phyloP scores from a whole-genome alignment of 2,329 filamentous ascomycete species.

The Colletotrichum tamarilloi region DNA sequence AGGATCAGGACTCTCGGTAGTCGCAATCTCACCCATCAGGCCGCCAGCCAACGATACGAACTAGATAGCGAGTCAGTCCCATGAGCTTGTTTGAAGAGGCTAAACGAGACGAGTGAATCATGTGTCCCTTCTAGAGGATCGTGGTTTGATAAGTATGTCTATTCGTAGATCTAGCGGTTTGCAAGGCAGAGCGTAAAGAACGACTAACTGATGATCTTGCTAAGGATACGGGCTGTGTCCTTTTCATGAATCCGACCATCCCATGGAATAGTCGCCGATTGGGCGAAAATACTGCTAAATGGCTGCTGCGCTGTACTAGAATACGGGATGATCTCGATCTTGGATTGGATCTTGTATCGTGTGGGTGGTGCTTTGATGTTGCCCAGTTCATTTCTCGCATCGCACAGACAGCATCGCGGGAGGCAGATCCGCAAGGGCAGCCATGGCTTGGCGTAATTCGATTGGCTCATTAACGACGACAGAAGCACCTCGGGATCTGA shows the following conservation, averaged over 20 bases:
- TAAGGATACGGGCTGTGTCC: not conserved
- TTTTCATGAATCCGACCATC: not conserved
- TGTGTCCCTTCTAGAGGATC: not conserved
- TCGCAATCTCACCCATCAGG: not conserved
- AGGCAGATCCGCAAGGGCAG: conserved; percentile 8
- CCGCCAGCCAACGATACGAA: not conserved
- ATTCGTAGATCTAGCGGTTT: not conserved
- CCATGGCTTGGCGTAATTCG: not conserved
- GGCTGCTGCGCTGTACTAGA: not conserved
- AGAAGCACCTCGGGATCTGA: not conserved
- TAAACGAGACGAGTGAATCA: not conserved
- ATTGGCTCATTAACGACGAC: conserved; percentile 7
- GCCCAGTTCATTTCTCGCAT: not conserved
- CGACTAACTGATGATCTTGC: not conserved
- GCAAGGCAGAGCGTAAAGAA: not conserved
- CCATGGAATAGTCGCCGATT: not conserved
- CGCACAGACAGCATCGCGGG: conserved; percentile 20
- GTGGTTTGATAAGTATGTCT: not conserved
- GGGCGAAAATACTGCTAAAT: not conserved
- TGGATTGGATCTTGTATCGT: not conserved
- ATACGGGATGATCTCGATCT: conserved; percentile 18
- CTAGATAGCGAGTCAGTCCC: not conserved
- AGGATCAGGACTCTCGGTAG: not conserved
- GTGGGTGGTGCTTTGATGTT: conserved; percentile 13
- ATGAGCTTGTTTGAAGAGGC: not conserved